phyloP scores from a whole-genome alignment of 2,329 filamentous ascomycete genomes.

The Scedosporium apiospermum region DNA sequence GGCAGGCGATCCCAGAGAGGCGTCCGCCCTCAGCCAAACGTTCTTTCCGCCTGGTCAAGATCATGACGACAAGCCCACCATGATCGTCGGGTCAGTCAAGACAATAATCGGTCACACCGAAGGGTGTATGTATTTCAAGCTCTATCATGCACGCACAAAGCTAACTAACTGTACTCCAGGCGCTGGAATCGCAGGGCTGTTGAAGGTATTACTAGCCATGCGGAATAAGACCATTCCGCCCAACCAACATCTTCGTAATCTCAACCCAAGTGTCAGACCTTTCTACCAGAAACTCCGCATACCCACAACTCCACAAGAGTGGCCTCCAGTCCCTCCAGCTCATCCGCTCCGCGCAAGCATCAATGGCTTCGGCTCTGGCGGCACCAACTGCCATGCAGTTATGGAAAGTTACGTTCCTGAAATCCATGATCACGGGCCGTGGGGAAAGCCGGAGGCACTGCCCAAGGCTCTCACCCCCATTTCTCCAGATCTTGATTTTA shows the following conservation, averaged over 20 bases:
- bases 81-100: conserved; percentile 15
- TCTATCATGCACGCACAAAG: too few relatives aligned
- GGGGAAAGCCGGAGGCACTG: conserved; percentile 7
- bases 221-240: conserved; percentile 15
- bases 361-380: conserved; percentile 20
- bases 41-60: not conserved
- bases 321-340: conserved; percentile 14
- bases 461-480: not conserved
- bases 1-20: conserved; percentile 18
- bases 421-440: too few relatives aligned
- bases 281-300: too few relatives aligned
- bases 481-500: too few relatives aligned
- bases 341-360: conserved; percentile 15
- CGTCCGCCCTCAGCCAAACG: conserved; percentile 15
- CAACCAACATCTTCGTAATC: conserved; percentile 13
- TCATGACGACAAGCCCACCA: conserved; percentile 21
- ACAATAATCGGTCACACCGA: conserved; percentile 18
- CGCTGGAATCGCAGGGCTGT: conserved; percentile 14
- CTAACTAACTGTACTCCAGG: not conserved
- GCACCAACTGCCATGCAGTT: conserved; percentile 18
- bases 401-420: conserved; percentile 3
- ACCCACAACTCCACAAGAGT: conserved; percentile 12
- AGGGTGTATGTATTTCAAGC: conserved; percentile 1
- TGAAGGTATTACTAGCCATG: conserved; percentile 16
- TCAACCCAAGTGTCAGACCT: conserved; percentile 14